phyloP scores from a whole-genome alignment of 768 basidiomycete genomes.

The Suillus tomentosus region DNA sequence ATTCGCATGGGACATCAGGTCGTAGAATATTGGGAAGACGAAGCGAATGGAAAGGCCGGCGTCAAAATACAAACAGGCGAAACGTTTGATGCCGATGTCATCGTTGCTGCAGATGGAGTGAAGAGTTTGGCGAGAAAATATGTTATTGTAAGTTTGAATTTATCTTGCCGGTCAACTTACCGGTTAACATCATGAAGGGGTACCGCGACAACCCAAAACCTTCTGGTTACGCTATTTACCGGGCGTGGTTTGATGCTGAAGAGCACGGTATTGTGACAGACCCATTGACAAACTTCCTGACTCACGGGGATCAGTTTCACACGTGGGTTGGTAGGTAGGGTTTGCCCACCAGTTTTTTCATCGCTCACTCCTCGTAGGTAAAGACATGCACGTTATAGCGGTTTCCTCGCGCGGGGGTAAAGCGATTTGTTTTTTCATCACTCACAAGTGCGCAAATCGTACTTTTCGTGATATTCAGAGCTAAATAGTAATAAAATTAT shows the following conservation, averaged over 20 bases:
- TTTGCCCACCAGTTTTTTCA: background rate
- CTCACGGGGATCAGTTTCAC: conserved; percentile 18
- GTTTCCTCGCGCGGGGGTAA: conserved; percentile 20
- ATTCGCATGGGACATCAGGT: conserved; percentile 22
- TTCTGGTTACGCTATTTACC: conserved; percentile 29
- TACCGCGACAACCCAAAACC: conserved; percentile 25
- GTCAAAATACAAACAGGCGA: conserved; percentile 20
- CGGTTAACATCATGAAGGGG: conserved; percentile 14
- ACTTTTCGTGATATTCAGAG: background rate
- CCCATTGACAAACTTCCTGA: conserved; percentile 20
- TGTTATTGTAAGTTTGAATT: conserved; percentile 20
- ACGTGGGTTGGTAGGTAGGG: conserved; percentile 22
- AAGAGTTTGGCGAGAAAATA: conserved; percentile 19
- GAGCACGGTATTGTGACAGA: conserved; percentile 22
- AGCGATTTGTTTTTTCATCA: conserved; percentile 24
- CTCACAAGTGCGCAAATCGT: conserved; percentile 19
- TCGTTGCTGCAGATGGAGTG: conserved; percentile 30
- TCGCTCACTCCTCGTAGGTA: conserved; percentile 8
- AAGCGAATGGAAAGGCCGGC: conserved; percentile 15
- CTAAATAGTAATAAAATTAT: background rate
- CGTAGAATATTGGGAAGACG: conserved; percentile 22
- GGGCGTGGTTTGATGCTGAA: conserved; percentile 26
- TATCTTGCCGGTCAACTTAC: background rate
- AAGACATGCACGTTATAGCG: conserved; percentile 24
- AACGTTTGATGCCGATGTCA: conserved; percentile 22